Conservation (phyloP, 306 rosid species). For the Ochetophila trinervis region DNA sequence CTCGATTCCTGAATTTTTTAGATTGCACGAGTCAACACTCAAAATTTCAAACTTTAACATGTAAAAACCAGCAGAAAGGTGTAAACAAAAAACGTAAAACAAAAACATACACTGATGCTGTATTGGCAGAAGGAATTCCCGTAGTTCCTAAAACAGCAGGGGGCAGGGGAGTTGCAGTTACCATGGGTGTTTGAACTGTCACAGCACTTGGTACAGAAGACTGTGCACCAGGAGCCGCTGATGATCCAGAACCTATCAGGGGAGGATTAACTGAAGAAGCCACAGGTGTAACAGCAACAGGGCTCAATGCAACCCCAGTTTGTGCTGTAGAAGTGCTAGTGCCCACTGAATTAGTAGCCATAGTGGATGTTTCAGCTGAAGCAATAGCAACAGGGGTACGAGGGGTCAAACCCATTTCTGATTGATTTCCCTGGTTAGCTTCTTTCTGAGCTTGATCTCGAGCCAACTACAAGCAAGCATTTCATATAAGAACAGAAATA, state of each 20-base stretch:
- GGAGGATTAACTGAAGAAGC: conserved; percentile 60
- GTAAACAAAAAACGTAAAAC: conserved; percentile 18
- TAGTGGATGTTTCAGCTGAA: conserved; percentile 38
- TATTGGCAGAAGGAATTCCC: conserved; percentile 50
- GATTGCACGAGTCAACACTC: conserved; percentile 13
- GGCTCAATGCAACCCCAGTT: conserved; percentile 61
- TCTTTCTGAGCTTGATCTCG: conserved; percentile 88
- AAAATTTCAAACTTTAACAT: conserved; percentile 16
- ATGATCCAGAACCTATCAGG: conserved; percentile 45
- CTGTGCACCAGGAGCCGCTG: conserved; percentile 38
- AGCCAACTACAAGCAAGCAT: conserved; percentile 65
- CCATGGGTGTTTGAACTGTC: conserved; percentile 50
- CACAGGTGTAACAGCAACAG: conserved; percentile 71
- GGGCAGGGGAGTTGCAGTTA: conserved; percentile 36
- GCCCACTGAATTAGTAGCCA: conserved; percentile 40
- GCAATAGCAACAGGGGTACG: conserved; percentile 41
- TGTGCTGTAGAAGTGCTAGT: conserved; percentile 38
- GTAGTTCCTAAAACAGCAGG: conserved; percentile 46
- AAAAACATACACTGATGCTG: conserved; percentile 49
- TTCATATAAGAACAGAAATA: conserved; percentile 26
- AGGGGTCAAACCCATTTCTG: conserved; percentile 46
- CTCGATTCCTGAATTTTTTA: conserved; percentile 37
- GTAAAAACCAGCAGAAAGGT: conserved; percentile 12
- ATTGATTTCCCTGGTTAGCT: conserved; percentile 45
- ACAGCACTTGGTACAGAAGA: conserved; percentile 37